Conservation (phyloP, 1,284 basidiomycete genomes). For the Irpex sp. region DNA sequence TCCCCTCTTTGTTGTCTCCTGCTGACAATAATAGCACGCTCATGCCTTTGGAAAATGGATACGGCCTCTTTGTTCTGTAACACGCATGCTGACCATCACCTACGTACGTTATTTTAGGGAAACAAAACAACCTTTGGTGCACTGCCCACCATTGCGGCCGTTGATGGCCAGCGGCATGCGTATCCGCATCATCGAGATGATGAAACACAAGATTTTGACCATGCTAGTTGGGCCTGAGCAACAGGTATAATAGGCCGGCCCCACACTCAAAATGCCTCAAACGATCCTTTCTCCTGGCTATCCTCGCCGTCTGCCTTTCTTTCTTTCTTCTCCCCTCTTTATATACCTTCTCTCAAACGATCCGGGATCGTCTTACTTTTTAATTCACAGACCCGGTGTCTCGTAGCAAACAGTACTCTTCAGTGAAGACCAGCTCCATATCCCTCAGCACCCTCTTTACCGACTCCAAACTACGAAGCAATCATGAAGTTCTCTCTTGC, state of each 20-base stretch:
- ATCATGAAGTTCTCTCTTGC: slow-evolving; percentile 26
- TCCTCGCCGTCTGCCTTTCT: background rate
- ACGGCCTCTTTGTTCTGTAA: slow-evolving; percentile 3
- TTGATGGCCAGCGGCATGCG: background rate
- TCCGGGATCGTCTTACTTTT: slow-evolving; percentile 20
- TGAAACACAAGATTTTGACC: background rate
- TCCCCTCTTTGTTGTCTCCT: background rate
- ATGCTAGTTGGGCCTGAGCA: background rate
- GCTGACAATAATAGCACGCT: background rate
- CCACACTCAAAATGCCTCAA: background rate
- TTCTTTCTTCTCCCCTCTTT: background rate
- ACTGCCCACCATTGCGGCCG: background rate
- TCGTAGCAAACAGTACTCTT: slow-evolving; percentile 5
- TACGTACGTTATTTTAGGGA: background rate
- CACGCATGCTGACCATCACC: background rate
- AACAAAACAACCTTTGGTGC: background rate
- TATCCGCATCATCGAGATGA: background rate
- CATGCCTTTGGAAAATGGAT: background rate
- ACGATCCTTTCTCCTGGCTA: slow-evolving; percentile 5
- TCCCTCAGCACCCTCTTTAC: slow-evolving; percentile 14
- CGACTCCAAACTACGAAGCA: slow-evolving; percentile 5
- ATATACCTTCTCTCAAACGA: slow-evolving; percentile 9
- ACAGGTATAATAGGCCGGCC: background rate
- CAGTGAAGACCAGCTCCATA: slow-evolving; percentile 1
- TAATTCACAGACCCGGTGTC: slow-evolving; percentile 21